Evolutionary conservation across 2,329 filamentous ascomycete species (phyloP).

Genomic region (Geosmithia flava): DNA sequence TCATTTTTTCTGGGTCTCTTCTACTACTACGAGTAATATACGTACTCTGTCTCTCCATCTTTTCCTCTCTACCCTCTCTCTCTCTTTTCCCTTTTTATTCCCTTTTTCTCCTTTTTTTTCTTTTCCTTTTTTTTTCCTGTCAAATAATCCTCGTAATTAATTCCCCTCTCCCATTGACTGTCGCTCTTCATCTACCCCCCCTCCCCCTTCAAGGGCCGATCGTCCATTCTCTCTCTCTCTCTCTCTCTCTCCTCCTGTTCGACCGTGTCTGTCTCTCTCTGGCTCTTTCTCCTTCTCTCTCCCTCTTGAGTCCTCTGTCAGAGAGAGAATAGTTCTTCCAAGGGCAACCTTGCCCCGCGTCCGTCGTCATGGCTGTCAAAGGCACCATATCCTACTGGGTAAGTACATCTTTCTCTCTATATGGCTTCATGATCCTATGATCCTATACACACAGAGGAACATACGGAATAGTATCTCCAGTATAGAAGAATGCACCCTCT

Average conservation of each 20-base stretch:
- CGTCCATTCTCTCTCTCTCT: neutral
- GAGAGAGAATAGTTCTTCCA: neutral
- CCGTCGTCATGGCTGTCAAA: conserved; percentile 15
- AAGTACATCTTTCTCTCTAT: too few relatives aligned
- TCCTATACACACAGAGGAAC: neutral
- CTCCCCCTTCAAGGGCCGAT: neutral
- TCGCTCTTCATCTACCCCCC: neutral
- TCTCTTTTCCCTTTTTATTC: neutral
- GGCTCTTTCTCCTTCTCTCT: too few relatives aligned
- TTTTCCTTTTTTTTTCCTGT: too few relatives aligned
- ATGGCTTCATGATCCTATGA: too few relatives aligned
- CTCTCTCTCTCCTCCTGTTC: conserved; percentile 4
- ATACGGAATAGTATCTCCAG: too few relatives aligned
- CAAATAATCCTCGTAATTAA: too few relatives aligned
- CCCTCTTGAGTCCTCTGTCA: neutral
- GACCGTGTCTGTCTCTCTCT: conserved; percentile 9
- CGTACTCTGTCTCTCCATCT: too few relatives aligned
- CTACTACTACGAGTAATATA: neutral
- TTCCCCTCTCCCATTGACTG: too few relatives aligned
- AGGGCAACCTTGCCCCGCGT: conserved; percentile 3
- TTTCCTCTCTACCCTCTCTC: neutral
- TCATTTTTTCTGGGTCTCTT: neutral
- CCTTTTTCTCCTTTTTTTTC: neutral
- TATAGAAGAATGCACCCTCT: neutral
- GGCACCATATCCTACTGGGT: conserved; percentile 27